These are phyloP conservation scores for Spirogloea muscicola DNA, from an alignment of 139 green algal species.

Conservation along the genomic window DNA sequence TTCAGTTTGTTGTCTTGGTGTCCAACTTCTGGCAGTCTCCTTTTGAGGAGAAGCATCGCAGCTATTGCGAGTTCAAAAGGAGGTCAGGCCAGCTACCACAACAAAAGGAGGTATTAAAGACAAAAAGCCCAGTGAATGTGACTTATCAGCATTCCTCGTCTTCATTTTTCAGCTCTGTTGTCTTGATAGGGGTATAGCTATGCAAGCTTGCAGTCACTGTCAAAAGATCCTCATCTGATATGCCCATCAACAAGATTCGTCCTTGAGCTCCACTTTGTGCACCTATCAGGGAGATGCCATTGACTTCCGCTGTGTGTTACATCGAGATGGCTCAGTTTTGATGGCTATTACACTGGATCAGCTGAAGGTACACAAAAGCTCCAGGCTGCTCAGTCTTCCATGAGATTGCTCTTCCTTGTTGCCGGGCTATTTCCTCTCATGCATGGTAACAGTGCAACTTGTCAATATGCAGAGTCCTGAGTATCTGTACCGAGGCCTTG, in stretches of 20 bases:
- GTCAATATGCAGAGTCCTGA: slow-evolving; percentile 45
- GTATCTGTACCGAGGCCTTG: slow-evolving; percentile 79
- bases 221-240: too few relatives aligned
- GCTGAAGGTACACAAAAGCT: slow-evolving; percentile 55
- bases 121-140: neutral
- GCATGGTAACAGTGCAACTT: too few relatives aligned
- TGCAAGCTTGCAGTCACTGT: too few relatives aligned
- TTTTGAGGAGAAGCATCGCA: slow-evolving; percentile 79
- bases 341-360: slow-evolving; percentile 56
- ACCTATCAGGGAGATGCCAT: slow-evolving; percentile 65
- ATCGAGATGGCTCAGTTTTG: slow-evolving; percentile 79
- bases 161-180: too few relatives aligned
- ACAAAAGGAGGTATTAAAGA: slow-evolving; percentile 66
- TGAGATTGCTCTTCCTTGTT: neutral
- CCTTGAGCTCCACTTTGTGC: too few relatives aligned
- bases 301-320: slow-evolving; percentile 83
- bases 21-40: slow-evolving; percentile 20
- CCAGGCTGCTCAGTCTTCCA: neutral
- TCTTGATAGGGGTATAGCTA: too few relatives aligned
- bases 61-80: slow-evolving; percentile 82
- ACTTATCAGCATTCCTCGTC: too few relatives aligned
- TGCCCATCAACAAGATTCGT: neutral
- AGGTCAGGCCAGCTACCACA: slow-evolving; percentile 73
- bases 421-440: too few relatives aligned
- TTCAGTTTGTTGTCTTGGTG: neutral